A percentile compares a stretch with the other conserved stretches of the same genome.
phyloP scores from a whole-genome alignment of 257 asterid genomes.

The Gynochthodes officinalis region DNA sequence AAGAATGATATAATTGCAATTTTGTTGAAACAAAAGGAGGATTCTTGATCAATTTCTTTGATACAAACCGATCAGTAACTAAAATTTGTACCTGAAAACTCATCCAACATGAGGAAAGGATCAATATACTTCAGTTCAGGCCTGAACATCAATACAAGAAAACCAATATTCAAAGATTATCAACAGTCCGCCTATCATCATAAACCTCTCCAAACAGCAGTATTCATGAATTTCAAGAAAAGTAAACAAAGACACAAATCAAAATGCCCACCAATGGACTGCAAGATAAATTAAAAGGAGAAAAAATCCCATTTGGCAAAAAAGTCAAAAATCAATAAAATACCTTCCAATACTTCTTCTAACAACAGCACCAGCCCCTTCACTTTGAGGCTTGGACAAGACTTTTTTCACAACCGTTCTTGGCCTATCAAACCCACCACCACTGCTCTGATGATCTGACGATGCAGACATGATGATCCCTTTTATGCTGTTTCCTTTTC shows the following conservation, averaged over 20 bases:
- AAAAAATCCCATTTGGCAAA: neutral
- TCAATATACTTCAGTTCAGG: slow-evolving; percentile 75
- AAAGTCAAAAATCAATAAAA: neutral
- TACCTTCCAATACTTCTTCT: slow-evolving; percentile 95
- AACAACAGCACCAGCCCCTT: slow-evolving; percentile 77
- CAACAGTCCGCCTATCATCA: neutral
- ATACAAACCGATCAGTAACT: neutral
- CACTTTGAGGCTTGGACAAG: slow-evolving; percentile 65
- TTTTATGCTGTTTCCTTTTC: slow-evolving; percentile 12
- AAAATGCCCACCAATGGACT: too few relatives aligned
- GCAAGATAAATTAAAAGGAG: too few relatives aligned
- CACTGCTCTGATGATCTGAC: slow-evolving; percentile 30
- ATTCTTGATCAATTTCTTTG: too few relatives aligned
- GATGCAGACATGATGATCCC: slow-evolving; percentile 42
- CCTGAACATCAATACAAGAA: slow-evolving; percentile 39
- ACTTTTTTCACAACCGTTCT: slow-evolving; percentile 67
- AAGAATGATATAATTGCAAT: neutral
- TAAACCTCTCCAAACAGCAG: neutral
- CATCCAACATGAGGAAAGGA: slow-evolving; percentile 90
- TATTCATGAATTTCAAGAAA: neutral
- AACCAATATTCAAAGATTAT: neutral
- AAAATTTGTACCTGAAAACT: slow-evolving; percentile 58
- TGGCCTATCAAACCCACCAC: slow-evolving; percentile 42
- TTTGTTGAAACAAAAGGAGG: neutral
- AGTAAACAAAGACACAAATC: neutral